These are phyloP conservation scores for Phytopythium montanum DNA, from an alignment of 352 stramenopile species.

Conservation along the genomic window DNA sequence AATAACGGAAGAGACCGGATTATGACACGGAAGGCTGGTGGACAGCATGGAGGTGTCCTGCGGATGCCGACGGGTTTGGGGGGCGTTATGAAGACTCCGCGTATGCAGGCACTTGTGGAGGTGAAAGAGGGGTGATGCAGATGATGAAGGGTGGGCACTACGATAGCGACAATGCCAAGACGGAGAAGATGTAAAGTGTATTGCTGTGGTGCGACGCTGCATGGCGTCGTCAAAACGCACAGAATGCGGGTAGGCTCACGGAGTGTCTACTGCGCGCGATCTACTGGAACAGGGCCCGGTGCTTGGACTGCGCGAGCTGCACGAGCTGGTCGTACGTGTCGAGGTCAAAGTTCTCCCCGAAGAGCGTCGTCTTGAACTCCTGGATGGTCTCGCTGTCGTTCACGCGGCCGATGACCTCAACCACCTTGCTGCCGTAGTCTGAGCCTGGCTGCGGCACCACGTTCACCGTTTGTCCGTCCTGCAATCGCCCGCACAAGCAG, in stretches of 20 bases:
- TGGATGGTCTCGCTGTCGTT: constrained; percentile 66
- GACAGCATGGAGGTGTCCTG: no score
- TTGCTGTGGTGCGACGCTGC: neutral
- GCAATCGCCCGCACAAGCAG: constrained; percentile 4
- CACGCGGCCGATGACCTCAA: constrained; percentile 83
- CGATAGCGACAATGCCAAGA: no score
- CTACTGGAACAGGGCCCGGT: constrained; percentile 69
- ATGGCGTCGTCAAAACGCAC: no score
- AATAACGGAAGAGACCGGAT: neutral
- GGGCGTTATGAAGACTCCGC: no score
- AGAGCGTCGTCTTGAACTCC: constrained; percentile 86
- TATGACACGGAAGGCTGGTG: neutral
- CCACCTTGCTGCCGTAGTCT: constrained; percentile 82
- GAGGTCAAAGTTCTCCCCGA: constrained; percentile 78
- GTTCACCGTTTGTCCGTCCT: constrained; percentile 81
- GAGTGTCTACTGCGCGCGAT: neutral
- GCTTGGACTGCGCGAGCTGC: constrained; percentile 70
- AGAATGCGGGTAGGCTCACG: no score
- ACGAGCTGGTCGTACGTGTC: constrained; percentile 84
- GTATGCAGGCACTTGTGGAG: no score
- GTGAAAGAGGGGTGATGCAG: no score
- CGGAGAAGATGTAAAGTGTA: neutral
- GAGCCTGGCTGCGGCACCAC: constrained; percentile 64
- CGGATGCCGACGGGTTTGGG: no score
- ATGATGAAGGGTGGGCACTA: no score